phyloP scores from a whole-genome alignment of 2,329 filamentous ascomycete genomes.

The Aspergillus sp. region DNA sequence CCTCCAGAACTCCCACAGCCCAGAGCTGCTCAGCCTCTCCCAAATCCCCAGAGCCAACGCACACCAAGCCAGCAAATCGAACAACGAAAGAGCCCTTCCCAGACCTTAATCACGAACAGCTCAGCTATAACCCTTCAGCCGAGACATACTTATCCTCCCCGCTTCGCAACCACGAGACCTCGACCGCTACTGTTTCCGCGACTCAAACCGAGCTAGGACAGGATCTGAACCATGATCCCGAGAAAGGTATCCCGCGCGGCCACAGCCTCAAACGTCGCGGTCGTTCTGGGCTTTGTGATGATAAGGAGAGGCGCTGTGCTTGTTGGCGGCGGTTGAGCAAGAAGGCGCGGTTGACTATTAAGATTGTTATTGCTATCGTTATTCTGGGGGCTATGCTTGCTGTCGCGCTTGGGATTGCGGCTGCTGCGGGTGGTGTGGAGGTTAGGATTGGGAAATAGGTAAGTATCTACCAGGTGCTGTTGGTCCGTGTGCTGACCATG shows the following conservation, averaged over 20 bases:
- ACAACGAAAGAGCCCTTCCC: no score
- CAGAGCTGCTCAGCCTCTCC: no score
- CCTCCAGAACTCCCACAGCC: no score
- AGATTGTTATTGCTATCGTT: conserved; percentile 35
- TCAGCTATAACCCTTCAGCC: no score
- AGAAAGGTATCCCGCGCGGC: not conserved
- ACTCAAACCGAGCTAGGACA: no score
- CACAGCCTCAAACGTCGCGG: not conserved
- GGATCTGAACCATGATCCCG: no score
- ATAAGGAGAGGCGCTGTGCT: conserved; percentile 27
- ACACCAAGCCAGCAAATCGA: no score
- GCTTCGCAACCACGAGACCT: no score
- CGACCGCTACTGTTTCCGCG: no score
- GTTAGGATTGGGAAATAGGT: conserved; percentile 16
- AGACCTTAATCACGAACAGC: no score
- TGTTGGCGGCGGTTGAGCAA: conserved; percentile 30
- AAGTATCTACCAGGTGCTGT: conserved; percentile 6
- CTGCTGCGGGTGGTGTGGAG: conserved; percentile 40
- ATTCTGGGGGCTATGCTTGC: conserved; percentile 39
- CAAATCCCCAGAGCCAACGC: no score
- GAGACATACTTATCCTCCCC: no score
- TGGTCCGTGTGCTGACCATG: not conserved
- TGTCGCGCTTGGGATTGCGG: conserved; percentile 40
- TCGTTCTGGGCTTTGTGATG: conserved; percentile 14
- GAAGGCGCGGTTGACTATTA: conserved; percentile 33